Base-by-base conservation (phyloP, 257 asterid genomes). In the Dorcoceras hygrometricum region DNA sequence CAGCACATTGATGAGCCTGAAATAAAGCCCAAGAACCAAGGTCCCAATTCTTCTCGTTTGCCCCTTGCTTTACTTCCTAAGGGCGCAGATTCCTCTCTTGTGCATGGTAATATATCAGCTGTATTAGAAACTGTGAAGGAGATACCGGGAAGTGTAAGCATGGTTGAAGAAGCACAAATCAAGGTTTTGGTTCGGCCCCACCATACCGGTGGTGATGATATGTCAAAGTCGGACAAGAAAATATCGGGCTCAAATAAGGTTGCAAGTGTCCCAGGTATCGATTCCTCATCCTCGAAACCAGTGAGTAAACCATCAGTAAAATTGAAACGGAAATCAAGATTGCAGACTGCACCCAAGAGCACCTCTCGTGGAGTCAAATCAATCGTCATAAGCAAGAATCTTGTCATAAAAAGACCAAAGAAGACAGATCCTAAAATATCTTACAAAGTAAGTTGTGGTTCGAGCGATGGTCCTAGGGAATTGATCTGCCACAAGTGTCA, bases 401-500 rank as follows among this genome's bases (percentile, higher is more conserved):
- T 76, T 25, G 71, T 64, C 71, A 73, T 77, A 67, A 81, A 76
- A 89, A 93, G 81, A 86, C 55, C 77, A 8, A 82, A 74, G 81
- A 83, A 75, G 32, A 82, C 76, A 28, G 67, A 57, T 65, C 69
- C 65, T n/a, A 31, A 63, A 55, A 34, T 73, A 39, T 71, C 79
- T 65, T 24, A 43, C 43, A 86, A 73, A 31, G 82, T 62, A 61
- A 43, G 69, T 59, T 59, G 68, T 61, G 68, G 59, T 12, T 29
- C 36, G 54, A 82, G 69, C 74, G 72, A 67, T 39, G 66, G 43
- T 24, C 73, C 87, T 46, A 79, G 62, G 51, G 79, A 80, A 48
- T 62, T 85, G 70, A 71, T 89, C 72, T 93, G 98, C 74, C 91
- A 83, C 79, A 90, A 77, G 66, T 93, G 98, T 71, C 87, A 88